Conservation (phyloP, 1,284 basidiomycete species). For the Pseudomicrostroma phylloplanum region DNA sequence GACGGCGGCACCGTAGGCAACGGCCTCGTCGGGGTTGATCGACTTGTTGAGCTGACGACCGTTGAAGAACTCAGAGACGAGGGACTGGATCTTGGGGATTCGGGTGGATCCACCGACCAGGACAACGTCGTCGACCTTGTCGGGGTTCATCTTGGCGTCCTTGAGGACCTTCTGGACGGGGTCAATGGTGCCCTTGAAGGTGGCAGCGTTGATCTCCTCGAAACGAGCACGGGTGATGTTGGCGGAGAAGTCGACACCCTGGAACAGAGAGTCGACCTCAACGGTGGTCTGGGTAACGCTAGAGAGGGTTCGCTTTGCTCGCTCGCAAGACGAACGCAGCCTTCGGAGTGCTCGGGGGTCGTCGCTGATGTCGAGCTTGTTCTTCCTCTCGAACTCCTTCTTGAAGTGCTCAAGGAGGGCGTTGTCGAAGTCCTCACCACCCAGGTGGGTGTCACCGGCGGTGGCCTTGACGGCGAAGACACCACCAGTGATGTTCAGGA, state of each 20-base stretch:
- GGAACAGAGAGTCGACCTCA: conserved; percentile 96
- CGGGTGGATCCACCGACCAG: conserved; percentile 99
- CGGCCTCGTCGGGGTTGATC: conserved; percentile 56
- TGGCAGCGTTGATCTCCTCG: conserved; percentile 91
- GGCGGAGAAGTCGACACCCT: conserved; percentile 59
- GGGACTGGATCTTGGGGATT: conserved; percentile 97
- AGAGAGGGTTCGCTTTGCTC: conserved; percentile 97
- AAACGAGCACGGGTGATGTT: conserved; percentile 74
- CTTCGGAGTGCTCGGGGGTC: conserved; percentile 92
- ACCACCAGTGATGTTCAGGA: conserved; percentile 61
- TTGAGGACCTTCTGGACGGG: conserved; percentile 98
- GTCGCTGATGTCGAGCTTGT: conserved; percentile 82
- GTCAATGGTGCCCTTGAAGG: conserved; percentile 95
- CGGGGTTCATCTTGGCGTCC: conserved; percentile 93
- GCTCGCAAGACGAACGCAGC: conserved; percentile 92
- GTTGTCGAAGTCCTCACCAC: conserved; percentile 98
- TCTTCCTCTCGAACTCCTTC: conserved; percentile 66
- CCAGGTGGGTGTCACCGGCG: conserved; percentile 57
- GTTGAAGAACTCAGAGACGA: conserved; percentile 96
- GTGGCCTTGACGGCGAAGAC: conserved; percentile 65
- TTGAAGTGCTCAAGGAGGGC: conserved; percentile 80
- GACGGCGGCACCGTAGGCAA: conserved; percentile 52
- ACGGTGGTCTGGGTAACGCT: conserved; percentile 96
- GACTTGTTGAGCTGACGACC: conserved; percentile 98
- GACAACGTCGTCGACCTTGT: conserved; percentile 98